Conservation (phyloP, 495 filamentous ascomycete species). For the Endocarpon pusillum region DNA sequence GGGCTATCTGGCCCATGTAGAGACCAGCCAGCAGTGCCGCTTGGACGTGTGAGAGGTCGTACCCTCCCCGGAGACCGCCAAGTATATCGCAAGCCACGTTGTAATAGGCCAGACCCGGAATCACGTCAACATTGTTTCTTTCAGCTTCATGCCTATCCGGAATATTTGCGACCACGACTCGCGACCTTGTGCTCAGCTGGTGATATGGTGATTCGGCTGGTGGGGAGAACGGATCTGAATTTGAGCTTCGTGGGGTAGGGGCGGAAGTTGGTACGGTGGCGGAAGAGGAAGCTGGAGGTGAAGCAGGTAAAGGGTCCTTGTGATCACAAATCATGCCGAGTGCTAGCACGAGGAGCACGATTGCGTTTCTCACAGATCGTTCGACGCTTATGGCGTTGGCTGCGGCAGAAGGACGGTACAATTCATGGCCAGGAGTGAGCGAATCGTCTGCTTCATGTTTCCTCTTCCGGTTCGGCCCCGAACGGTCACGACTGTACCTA, state of each 20-base stretch:
- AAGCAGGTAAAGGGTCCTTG: constrained; percentile 40
- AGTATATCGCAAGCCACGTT: constrained; percentile 76
- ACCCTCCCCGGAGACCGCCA: constrained; percentile 59
- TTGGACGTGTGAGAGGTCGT: constrained; percentile 65
- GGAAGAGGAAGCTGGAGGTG: constrained; percentile 16
- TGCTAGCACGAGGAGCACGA: constrained; percentile 69
- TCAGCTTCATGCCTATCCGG: constrained; percentile 9
- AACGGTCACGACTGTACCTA: constrained; percentile 2
- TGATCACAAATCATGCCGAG: constrained; percentile 69
- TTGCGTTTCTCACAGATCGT: constrained; percentile 50
- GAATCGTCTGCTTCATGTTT: constrained; percentile 30
- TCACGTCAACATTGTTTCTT: constrained; percentile 59
- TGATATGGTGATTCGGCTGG: constrained; percentile 1
- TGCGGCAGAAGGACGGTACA: constrained; percentile 12
- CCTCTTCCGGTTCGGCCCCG: constrained; percentile 33
- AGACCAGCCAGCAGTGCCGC: constrained; percentile 74
- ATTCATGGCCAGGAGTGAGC: constrained; percentile 4
- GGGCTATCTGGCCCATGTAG: constrained; percentile 73
- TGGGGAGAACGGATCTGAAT: not conserved
- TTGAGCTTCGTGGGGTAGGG: not conserved
- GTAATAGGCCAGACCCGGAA: constrained; percentile 82
- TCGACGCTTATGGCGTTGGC: constrained; percentile 20
- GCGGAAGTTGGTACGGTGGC: constrained; percentile 1
- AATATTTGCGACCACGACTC: no score
- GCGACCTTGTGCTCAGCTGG: constrained; percentile 7